Conservation (phyloP, 306 rosid species). For the Sechiopsis laciniata region DNA sequence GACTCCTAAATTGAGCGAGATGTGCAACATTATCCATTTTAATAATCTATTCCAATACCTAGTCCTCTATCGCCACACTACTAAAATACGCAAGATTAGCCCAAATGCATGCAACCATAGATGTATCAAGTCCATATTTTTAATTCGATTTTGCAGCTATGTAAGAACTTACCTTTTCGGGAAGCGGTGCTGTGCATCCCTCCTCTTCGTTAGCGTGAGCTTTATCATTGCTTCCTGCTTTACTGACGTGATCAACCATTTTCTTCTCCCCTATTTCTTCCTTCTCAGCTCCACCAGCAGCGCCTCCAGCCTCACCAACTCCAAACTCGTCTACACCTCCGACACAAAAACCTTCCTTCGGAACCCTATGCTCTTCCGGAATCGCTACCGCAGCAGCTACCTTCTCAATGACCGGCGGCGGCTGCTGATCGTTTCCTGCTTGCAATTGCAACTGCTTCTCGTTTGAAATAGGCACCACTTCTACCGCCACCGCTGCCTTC, state of each 20-base stretch:
- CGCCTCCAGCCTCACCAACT: slow-evolving; percentile 29
- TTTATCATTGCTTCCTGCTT: slow-evolving; percentile 58
- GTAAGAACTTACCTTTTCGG: slow-evolving; percentile 58
- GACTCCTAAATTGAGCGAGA: background rate
- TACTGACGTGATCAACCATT: slow-evolving; percentile 53
- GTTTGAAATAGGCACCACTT: slow-evolving; percentile 23
- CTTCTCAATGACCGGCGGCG: slow-evolving; percentile 43
- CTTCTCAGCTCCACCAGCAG: slow-evolving; percentile 36
- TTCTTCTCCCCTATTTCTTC: slow-evolving; percentile 56
- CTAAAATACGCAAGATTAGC: no score
- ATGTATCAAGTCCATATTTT: background rate
- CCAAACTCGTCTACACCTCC: slow-evolving; percentile 41
- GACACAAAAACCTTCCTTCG: slow-evolving; percentile 31
- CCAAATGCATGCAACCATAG: background rate
- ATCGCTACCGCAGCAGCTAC: slow-evolving; percentile 33
- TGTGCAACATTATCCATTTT: background rate
- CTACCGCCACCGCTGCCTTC: slow-evolving; percentile 45
- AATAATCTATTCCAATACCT: background rate
- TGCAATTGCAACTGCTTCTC: slow-evolving; percentile 29
- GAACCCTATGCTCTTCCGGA: slow-evolving; percentile 30
- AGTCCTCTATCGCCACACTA: background rate
- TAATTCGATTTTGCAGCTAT: background rate
- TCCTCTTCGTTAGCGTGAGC: slow-evolving; percentile 69
- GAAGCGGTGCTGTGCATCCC: slow-evolving; percentile 51
- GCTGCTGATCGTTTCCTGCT: slow-evolving; percentile 29